Conservation (phyloP, 257 asterid species). For the Orobanche coerulescens region DNA sequence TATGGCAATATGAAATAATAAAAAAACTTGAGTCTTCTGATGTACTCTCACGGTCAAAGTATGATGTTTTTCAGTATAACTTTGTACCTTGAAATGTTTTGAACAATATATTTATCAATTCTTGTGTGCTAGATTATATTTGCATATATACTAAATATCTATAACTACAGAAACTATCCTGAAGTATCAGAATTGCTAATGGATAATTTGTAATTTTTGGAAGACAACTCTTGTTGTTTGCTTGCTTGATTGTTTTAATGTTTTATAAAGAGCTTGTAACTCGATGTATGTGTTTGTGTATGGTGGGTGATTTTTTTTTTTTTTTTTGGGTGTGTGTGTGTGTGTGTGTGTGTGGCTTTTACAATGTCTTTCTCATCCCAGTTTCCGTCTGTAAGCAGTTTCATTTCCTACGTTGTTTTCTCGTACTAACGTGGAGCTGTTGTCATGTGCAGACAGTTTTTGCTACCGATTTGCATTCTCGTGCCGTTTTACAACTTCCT, state of each 20-base stretch:
- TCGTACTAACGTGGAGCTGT: slow-evolving; percentile 19
- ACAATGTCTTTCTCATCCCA: too few relatives aligned
- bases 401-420: background rate
- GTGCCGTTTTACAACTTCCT: slow-evolving; percentile 74
- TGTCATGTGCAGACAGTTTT: slow-evolving; percentile 60
- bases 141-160: background rate
- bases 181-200: slow-evolving; percentile 9
- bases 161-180: too few relatives aligned
- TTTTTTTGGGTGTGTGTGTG: too few relatives aligned
- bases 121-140: background rate
- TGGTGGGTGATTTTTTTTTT: too few relatives aligned
- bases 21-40: background rate
- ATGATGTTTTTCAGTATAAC: background rate
- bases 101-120: background rate
- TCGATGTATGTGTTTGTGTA: too few relatives aligned
- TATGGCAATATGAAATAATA: background rate
- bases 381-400: too few relatives aligned
- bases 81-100: background rate
- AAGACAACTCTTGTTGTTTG: too few relatives aligned
- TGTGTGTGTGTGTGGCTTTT: too few relatives aligned
- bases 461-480: slow-evolving; percentile 90
- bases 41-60: background rate
- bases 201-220: too few relatives aligned
- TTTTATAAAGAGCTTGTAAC: too few relatives aligned
- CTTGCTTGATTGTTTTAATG: too few relatives aligned